Conservation (phyloP, 768 basidiomycete genomes). For the Psilocybe sp. region DNA sequence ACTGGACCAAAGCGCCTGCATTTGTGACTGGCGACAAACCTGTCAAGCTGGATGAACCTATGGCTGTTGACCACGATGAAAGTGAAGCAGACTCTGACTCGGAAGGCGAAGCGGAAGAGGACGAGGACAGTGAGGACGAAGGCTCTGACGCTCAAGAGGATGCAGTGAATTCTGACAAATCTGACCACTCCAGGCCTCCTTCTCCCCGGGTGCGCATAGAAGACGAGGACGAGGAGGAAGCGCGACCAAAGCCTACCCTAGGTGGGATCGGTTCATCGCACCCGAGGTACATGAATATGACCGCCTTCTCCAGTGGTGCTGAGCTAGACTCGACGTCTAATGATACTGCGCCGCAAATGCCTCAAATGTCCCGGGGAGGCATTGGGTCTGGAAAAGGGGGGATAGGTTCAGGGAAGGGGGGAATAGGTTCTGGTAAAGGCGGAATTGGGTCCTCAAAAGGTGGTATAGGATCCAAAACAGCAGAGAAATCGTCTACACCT, state of each 20-base stretch:
- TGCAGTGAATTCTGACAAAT: constrained; percentile 40
- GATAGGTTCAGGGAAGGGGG: not conserved
- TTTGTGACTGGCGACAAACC: constrained; percentile 64
- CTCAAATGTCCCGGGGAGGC: constrained; percentile 26
- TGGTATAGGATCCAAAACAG: not conserved
- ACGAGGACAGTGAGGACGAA: constrained; percentile 32
- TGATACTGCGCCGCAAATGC: constrained; percentile 2
- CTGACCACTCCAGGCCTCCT: constrained; percentile 49
- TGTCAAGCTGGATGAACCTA: constrained; percentile 41
- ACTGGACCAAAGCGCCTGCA: constrained; percentile 77
- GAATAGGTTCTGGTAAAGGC: not conserved
- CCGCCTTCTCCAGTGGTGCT: constrained; percentile 34
- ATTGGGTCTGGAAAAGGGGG: constrained; percentile 8
- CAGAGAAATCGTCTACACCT: not conserved
- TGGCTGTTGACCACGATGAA: constrained; percentile 34
- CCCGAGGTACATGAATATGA: constrained; percentile 7
- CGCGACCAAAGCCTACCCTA: constrained; percentile 30
- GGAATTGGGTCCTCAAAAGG: not conserved
- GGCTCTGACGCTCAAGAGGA: constrained; percentile 34
- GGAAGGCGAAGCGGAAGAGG: constrained; percentile 33
- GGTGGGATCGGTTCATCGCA: constrained; percentile 33
- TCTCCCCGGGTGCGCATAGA: constrained; percentile 55
- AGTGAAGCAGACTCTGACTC: constrained; percentile 19
- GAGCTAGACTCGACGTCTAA: constrained; percentile 37
- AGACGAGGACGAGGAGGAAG: constrained; percentile 44